Percentiles rank a stretch among this genome's conserved stretches.
phyloP scores from a whole-genome alignment of 768 basidiomycete genomes.

The Naganishia onofrii region DNA sequence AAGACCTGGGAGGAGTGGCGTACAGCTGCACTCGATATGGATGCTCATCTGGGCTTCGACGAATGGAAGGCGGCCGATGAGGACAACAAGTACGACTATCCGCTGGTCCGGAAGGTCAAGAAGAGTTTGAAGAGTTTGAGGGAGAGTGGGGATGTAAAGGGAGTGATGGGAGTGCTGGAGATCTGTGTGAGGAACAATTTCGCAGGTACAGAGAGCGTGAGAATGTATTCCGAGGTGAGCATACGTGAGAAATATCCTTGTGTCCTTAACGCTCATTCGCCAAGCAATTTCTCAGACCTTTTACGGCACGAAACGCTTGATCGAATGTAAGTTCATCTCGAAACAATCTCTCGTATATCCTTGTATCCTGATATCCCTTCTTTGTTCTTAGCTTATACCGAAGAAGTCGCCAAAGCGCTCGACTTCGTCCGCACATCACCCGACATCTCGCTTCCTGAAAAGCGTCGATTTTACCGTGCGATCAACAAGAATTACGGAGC shows the following conservation, averaged over 20 bases:
- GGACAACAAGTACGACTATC: slow-evolving; percentile 88
- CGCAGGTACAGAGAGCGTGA: slow-evolving; percentile 81
- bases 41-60: slow-evolving; percentile 77
- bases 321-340: slow-evolving; percentile 65
- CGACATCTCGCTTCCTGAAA: slow-evolving; percentile 78
- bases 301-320: slow-evolving; percentile 80
- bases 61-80: slow-evolving; percentile 85
- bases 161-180: slow-evolving; percentile 82
- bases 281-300: slow-evolving; percentile 65
- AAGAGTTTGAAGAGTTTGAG: slow-evolving; percentile 69
- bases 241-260: slow-evolving; percentile 34
- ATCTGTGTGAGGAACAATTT: slow-evolving; percentile 89
- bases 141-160: slow-evolving; percentile 75
- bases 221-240: slow-evolving; percentile 80
- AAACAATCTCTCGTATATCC: slow-evolving; percentile 24
- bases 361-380: neutral
- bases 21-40: slow-evolving; percentile 69
- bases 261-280: slow-evolving; percentile 21
- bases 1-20: slow-evolving; percentile 88
- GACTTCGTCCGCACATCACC: slow-evolving; percentile 71
- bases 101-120: slow-evolving; percentile 70
- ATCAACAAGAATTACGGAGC: slow-evolving; percentile 85
- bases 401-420: slow-evolving; percentile 73
- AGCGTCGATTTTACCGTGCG: slow-evolving; percentile 84
- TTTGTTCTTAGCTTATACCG: slow-evolving; percentile 64